These are phyloP conservation scores for Penicillium brasilianum DNA, from an alignment of 2,329 filamentous ascomycete species.

Conservation along the genomic window DNA sequence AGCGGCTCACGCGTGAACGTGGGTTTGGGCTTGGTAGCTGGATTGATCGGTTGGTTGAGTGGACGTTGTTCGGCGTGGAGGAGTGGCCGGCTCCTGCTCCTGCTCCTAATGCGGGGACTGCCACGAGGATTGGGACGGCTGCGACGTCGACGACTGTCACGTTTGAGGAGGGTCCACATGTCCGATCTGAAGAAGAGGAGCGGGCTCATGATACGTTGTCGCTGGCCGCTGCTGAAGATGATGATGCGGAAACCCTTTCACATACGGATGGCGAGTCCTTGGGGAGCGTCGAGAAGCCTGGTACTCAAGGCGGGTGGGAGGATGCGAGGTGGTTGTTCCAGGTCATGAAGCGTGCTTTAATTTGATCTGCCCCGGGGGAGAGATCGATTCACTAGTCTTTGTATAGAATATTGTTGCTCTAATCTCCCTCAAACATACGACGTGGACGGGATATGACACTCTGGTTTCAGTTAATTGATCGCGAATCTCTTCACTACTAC, in stretches of 20 bases:
- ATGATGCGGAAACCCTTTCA: conserved; percentile 34
- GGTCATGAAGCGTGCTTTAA: conserved; percentile 51
- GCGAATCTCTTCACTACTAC: not conserved
- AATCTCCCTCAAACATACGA: not conserved
- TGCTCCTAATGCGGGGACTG: conserved; percentile 2
- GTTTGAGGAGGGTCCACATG: conserved; percentile 24
- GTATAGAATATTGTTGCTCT: not conserved
- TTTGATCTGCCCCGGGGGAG: conserved; percentile 25
- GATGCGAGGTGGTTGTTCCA: conserved; percentile 64
- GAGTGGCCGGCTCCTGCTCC: conserved; percentile 41
- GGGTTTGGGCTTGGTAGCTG: conserved; percentile 61
- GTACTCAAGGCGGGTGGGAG: conserved; percentile 57
- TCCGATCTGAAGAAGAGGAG: not conserved
- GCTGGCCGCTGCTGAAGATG: conserved; percentile 19
- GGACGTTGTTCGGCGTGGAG: conserved; percentile 61
- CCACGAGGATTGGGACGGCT: conserved; percentile 25
- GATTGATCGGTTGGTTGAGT: conserved; percentile 64
- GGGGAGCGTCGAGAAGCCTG: conserved; percentile 40
- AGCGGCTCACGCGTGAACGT: conserved; percentile 56
- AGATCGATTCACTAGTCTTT: not conserved
- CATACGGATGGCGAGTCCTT: conserved; percentile 37
- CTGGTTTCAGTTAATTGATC: not conserved
- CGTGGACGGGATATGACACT: not conserved
- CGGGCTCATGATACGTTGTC: conserved; percentile 19
- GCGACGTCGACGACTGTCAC: conserved; percentile 32